Evolutionary conservation across 495 filamentous ascomycete genomes (phyloP).

Genomic region (Podospora comata): DNA sequence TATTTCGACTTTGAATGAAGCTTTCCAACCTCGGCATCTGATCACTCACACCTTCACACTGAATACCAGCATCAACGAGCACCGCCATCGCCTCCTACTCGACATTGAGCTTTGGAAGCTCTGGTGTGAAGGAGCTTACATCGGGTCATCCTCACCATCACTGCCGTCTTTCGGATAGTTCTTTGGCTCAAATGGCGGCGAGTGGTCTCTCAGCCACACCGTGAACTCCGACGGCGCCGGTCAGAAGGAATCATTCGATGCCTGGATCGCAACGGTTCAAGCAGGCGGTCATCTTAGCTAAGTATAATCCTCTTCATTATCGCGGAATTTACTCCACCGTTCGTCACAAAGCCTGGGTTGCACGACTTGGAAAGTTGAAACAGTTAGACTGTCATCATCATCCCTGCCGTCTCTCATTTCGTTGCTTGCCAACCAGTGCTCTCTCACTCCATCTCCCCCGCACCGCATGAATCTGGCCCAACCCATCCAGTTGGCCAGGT

Average conservation of each 20-base stretch:
- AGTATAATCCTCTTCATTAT: not conserved
- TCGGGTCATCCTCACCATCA: not conserved
- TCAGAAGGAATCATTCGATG: not conserved
- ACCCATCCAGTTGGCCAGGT: constrained; percentile 17
- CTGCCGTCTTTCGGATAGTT: not conserved
- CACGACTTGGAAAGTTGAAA: constrained; percentile 9
- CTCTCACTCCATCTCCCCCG: not conserved
- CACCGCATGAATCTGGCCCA: constrained; percentile 22
- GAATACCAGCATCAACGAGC: not conserved
- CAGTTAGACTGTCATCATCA: constrained; percentile 4
- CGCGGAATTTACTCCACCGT: not conserved
- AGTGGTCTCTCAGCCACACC: constrained; percentile 1
- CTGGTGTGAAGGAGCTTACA: not conserved
- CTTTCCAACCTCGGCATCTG: not conserved
- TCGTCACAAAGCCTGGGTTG: not conserved
- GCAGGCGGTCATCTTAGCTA: constrained; percentile 1
- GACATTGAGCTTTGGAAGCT: not conserved
- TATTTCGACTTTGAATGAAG: not conserved
- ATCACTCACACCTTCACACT: not conserved
- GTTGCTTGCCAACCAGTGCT: not conserved
- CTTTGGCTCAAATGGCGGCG: not conserved
- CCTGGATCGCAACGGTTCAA: not conserved
- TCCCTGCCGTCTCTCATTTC: not conserved
- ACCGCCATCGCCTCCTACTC: not conserved
- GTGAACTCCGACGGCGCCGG: not conserved